Base-by-base conservation (phyloP, 257 asterid species). In the Nicotiana otophora region DNA sequence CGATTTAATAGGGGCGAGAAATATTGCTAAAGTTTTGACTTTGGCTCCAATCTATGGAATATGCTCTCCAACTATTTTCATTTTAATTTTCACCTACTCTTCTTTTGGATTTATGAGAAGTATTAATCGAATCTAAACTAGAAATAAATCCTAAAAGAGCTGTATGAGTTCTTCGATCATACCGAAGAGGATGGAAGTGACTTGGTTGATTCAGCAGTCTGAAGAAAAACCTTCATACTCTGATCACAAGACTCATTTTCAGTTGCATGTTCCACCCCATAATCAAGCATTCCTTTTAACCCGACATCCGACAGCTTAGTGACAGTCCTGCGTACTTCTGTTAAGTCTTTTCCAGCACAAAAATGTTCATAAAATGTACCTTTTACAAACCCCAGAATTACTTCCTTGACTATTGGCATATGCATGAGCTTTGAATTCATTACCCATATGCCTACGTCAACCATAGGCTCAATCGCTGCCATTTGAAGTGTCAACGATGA, bases 231-330 rank as follows among this genome's bases (percentile, higher is more conserved):
- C 0, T 53, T 77, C 87, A 85, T 19, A 78, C 91, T 94, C 20
- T 65, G 81, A 66, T 94, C 97, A 67, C 98, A 92, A 1, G 93
- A 88, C 5, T 83, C 82, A 48, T 87, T 87, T 15, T 93, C 97
- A 3, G 26, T 55, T 0, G 97, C 95, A 84, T 91, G 95, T 77
- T 96, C 99, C 83, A 88, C 83, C 1, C 97, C 99, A 65, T 94
- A 96, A 88, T 96, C 97, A 80, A 96, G 82, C 98, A 96, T 96
- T 57, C 94, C 90, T 68, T 86, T 84, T 4, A 93, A 81, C 8
- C 97, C 97, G 1, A 84, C 72, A 0, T 83, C 88, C 84, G 88
- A 86, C 4, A 96, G 91, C 68, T 81, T 69, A 42, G 30, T 9
- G 66, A 88, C 85, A 11, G 97, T 91, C n/a, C 20, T 60, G 2